Conservation (phyloP, 2,329 filamentous ascomycete species). For the Periconia sp. region DNA sequence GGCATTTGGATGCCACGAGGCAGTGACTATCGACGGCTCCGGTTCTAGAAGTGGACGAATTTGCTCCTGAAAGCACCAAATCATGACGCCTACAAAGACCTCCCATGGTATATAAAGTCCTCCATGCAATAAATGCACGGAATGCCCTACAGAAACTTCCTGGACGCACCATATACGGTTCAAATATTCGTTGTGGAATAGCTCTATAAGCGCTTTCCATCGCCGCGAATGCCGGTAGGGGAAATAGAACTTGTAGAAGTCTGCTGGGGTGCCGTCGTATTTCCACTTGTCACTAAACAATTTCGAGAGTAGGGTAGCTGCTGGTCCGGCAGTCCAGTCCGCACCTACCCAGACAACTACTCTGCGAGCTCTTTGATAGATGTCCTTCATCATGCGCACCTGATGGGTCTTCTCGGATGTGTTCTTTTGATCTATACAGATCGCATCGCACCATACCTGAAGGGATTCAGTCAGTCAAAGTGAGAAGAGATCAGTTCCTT, state of each 20-base stretch:
- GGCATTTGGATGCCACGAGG: background rate
- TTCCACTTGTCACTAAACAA: background rate
- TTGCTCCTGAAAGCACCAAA: background rate
- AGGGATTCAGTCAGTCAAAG: background rate
- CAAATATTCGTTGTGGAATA: background rate
- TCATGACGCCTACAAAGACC: background rate
- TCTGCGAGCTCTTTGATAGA: background rate
- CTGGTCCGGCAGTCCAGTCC: background rate
- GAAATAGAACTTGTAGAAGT: background rate
- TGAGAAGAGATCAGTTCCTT: too few relatives aligned
- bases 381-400: conserved; percentile 4
- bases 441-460: conserved; percentile 3
- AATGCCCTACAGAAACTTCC: background rate
- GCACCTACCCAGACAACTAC: conserved; percentile 2
- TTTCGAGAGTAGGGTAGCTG: background rate
- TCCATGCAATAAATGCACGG: background rate
- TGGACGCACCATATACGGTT: conserved; percentile 1
- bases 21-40: background rate
- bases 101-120: background rate
- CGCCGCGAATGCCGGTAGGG: background rate
- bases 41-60: background rate
- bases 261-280: background rate
- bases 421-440: conserved; percentile 5
- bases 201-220: background rate
- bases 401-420: conserved; percentile 5